A percentile compares a stretch with the other conserved stretches of the same genome.
Evolutionary conservation across 2,329 filamentous ascomycete species (phyloP).

Genomic region (Claviceps lovelessii): DNA sequence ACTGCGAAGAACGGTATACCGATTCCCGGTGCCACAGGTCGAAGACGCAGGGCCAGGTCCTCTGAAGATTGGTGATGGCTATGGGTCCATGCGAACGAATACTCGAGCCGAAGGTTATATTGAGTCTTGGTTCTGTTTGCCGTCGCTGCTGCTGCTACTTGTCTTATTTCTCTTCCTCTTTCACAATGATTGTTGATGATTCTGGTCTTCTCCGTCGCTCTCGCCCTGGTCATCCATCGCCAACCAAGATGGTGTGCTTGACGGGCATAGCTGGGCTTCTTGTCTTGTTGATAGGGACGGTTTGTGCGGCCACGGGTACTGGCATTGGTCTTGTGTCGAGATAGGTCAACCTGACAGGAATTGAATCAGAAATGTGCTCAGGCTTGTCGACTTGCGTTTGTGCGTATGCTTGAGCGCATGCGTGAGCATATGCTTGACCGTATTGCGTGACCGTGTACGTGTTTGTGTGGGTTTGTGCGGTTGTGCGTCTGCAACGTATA

Average conservation of each 20-base stretch:
- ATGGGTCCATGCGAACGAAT: not conserved
- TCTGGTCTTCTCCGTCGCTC: not conserved
- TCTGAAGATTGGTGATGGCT: not conserved
- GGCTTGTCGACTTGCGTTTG: not conserved
- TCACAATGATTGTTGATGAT: too few relatives aligned
- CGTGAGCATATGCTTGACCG: too few relatives aligned
- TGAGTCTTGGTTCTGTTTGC: not conserved
- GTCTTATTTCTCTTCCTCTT: not conserved
- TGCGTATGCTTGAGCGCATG: too few relatives aligned
- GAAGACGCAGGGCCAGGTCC: too few relatives aligned
- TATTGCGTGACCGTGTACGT: not conserved
- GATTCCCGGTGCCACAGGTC: not conserved
- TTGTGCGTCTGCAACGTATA: too few relatives aligned
- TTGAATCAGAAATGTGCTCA: too few relatives aligned
- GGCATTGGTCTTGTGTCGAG: not conserved
- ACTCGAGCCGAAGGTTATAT: not conserved
- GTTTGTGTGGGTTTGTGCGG: too few relatives aligned
- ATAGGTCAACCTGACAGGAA: too few relatives aligned
- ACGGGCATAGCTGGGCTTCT: not conserved
- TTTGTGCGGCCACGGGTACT: not conserved
- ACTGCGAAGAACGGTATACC: not conserved
- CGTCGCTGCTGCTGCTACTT: not conserved
- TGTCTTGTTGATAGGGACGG: not conserved
- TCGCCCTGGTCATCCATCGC: not conserved
- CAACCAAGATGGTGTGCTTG: not conserved